phyloP scores from a whole-genome alignment of 805 yeast species.

The Cyberlindnera mississippiensis region DNA sequence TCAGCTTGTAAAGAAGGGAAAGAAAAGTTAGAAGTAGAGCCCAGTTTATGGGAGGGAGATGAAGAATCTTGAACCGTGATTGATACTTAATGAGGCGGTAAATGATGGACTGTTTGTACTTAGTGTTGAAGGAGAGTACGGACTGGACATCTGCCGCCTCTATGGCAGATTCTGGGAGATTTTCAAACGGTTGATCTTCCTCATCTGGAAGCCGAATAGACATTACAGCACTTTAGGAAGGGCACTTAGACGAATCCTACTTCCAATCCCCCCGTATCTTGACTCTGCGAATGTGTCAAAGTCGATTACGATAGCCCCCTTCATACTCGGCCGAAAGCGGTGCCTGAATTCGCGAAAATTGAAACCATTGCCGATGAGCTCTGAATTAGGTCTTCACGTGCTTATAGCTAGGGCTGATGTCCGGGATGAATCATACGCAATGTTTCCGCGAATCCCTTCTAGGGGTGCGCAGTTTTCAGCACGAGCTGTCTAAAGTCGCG shows the following conservation, averaged over 20 bases:
- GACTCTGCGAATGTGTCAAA: too few relatives aligned
- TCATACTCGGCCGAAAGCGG: too few relatives aligned
- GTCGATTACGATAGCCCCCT: too few relatives aligned
- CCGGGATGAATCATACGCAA: background rate
- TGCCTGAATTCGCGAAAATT: constrained; percentile 1
- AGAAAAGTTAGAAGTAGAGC: constrained; percentile 47
- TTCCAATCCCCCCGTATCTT: too few relatives aligned
- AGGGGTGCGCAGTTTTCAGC: constrained; percentile 1
- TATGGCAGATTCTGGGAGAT: constrained; percentile 1
- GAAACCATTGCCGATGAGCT: too few relatives aligned
- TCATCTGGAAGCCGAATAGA: constrained; percentile 14
- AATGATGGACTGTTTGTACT: constrained; percentile 16
- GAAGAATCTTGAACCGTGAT: constrained; percentile 34
- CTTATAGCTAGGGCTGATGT: background rate
- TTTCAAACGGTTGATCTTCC: background rate
- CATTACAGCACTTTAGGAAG: constrained; percentile 5
- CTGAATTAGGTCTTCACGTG: too few relatives aligned
- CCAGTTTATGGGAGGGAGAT: constrained; percentile 57
- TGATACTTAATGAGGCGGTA: constrained; percentile 21
- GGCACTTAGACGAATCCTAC: too few relatives aligned
- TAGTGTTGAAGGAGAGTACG: constrained; percentile 10
- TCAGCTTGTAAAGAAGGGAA: constrained; percentile 45
- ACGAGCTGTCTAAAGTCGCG: background rate
- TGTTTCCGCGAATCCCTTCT: background rate
- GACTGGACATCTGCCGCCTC: constrained; percentile 7